A percentile compares a stretch with the other conserved stretches of the same genome.
Evolutionary conservation across 1,284 basidiomycete genomes (phyloP).

Genomic region (Microbotryomycetes sp.): DNA sequence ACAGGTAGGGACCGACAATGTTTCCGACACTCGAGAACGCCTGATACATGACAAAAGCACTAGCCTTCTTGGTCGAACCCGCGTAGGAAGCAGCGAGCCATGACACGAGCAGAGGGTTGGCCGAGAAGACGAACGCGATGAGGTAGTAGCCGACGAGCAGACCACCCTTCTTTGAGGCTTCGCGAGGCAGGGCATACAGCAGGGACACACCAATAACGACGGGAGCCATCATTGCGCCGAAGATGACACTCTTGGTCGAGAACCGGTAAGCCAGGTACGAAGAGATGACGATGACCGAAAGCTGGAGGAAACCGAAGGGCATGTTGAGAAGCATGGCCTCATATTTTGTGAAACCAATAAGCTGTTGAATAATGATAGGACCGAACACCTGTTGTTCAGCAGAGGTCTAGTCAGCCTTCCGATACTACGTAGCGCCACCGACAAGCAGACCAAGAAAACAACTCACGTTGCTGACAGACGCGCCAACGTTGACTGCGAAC

Average conservation of each 20-base stretch:
- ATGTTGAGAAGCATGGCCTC: slow-evolving; percentile 42
- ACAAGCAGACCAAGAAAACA: no score
- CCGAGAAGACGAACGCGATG: slow-evolving; percentile 42
- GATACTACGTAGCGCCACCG: no score
- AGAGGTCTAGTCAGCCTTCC: neutral
- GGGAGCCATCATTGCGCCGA: slow-evolving; percentile 37
- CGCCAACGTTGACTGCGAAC: slow-evolving; percentile 20
- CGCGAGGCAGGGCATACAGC: slow-evolving; percentile 34
- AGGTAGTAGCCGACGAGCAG: slow-evolving; percentile 44
- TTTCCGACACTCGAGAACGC: slow-evolving; percentile 33
- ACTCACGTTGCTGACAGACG: slow-evolving; percentile 17
- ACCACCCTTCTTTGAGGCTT: slow-evolving; percentile 25
- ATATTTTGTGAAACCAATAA: slow-evolving; percentile 39
- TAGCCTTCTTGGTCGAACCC: slow-evolving; percentile 44
- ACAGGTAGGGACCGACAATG: slow-evolving; percentile 38
- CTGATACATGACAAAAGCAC: slow-evolving; percentile 31
- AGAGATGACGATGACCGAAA: slow-evolving; percentile 36
- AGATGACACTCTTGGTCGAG: slow-evolving; percentile 37
- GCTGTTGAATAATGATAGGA: slow-evolving; percentile 38
- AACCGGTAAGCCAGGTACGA: slow-evolving; percentile 38
- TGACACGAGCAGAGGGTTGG: slow-evolving; percentile 42
- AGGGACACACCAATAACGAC: slow-evolving; percentile 36
- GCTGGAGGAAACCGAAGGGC: slow-evolving; percentile 41
- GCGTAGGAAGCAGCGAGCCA: slow-evolving; percentile 45
- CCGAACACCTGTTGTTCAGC: slow-evolving; percentile 13